Conservation (phyloP, 352 stramenopile genomes). For the Phytophthora tubulina region DNA sequence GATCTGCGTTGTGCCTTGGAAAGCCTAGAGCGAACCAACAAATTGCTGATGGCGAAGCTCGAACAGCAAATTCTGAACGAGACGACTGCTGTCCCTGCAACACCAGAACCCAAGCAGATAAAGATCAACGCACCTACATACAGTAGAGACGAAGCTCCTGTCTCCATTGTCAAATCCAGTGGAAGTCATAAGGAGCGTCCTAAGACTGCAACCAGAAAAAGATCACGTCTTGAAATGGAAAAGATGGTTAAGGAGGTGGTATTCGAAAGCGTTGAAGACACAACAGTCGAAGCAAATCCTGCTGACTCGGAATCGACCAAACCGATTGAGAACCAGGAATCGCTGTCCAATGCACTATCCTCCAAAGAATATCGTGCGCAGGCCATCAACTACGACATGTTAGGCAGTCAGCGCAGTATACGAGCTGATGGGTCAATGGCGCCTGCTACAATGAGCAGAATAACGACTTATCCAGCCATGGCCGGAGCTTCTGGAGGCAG, state of each 20-base stretch:
- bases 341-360: not conserved
- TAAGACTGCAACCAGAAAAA: conserved; percentile 18
- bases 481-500: not conserved
- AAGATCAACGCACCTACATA: not conserved
- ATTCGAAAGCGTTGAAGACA: conserved; percentile 5
- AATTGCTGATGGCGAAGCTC: conserved; percentile 63
- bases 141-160: not conserved
- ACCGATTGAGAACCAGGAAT: conserved; percentile 10
- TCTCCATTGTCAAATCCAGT: conserved; percentile 4
- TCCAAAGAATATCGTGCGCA: conserved; percentile 11
- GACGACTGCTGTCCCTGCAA: conserved; percentile 29
- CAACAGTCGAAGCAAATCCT: not conserved
- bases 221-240: conserved; percentile 25
- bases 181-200: conserved; percentile 12
- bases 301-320: not conserved
- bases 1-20: conserved; percentile 54
- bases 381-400: conserved; percentile 11
- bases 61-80: conserved; percentile 80
- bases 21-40: conserved; percentile 68
- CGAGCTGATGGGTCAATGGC: conserved; percentile 21
- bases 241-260: not conserved
- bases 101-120: not conserved
- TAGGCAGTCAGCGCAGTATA: conserved; percentile 29
- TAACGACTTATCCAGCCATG: conserved; percentile 27
- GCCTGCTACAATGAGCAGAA: conserved; percentile 33